These are phyloP conservation scores for Trypethelium eluteriae DNA, from an alignment of 495 filamentous ascomycete genomes.

Conservation along the genomic window DNA sequence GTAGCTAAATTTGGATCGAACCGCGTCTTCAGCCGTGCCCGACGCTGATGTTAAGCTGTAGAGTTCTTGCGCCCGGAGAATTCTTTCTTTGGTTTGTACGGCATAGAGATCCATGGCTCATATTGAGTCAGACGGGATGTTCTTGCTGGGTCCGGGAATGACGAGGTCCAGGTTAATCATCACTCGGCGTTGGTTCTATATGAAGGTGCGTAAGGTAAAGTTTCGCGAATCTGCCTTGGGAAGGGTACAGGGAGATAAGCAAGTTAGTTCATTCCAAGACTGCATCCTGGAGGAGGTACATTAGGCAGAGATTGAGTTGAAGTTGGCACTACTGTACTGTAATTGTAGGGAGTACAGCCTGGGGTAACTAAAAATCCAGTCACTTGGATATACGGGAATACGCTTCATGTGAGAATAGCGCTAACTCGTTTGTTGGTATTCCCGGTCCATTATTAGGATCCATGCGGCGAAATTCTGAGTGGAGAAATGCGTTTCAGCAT, in stretches of 20 bases:
- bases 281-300: neutral
- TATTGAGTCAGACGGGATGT: too few relatives aligned
- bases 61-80: too few relatives aligned
- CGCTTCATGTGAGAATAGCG: neutral
- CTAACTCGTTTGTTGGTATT: neutral
- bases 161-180: too few relatives aligned
- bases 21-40: too few relatives aligned
- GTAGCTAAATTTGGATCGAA: too few relatives aligned
- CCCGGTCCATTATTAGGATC: slow-evolving; percentile 5
- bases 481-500: neutral
- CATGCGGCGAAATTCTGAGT: neutral
- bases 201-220: neutral
- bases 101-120: too few relatives aligned
- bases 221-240: neutral
- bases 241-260: neutral
- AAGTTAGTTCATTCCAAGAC: neutral
- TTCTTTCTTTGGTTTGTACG: too few relatives aligned
- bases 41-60: too few relatives aligned
- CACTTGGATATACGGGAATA: neutral
- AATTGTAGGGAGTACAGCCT: too few relatives aligned
- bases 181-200: too few relatives aligned
- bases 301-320: neutral
- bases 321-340: neutral
- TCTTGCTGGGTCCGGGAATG: too few relatives aligned
- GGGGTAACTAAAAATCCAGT: neutral